phyloP scores from a whole-genome alignment of 1,284 basidiomycete species.

The Kwoniella shivajii region DNA sequence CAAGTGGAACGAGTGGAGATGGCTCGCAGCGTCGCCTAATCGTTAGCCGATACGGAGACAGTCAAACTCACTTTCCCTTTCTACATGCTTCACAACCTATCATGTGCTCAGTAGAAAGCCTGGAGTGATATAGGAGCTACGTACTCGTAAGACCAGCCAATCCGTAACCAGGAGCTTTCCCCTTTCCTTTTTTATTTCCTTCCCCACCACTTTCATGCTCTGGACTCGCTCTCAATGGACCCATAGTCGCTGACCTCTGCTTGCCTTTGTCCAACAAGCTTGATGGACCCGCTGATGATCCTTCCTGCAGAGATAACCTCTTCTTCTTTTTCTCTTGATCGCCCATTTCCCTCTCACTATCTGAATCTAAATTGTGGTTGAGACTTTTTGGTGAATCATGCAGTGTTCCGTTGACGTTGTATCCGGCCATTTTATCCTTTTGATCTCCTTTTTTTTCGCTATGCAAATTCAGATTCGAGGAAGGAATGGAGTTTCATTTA shows the following conservation, averaged over 20 bases:
- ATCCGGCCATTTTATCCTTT: slow-evolving; percentile 1
- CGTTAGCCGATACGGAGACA: not conserved
- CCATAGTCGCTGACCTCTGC: slow-evolving; percentile 1
- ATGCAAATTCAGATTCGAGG: not conserved
- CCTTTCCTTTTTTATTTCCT: slow-evolving; percentile 6
- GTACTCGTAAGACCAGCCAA: slow-evolving; percentile 18
- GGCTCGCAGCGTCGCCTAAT: slow-evolving; percentile 48
- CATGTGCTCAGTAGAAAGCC: not conserved
- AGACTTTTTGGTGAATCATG: not conserved
- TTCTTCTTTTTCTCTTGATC: slow-evolving; percentile 11
- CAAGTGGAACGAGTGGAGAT: slow-evolving; percentile 43
- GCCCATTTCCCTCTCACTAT: not conserved
- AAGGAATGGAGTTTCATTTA: not conserved
- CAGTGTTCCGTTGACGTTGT: not conserved
- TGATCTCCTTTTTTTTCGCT: no score
- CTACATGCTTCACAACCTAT: slow-evolving; percentile 27
- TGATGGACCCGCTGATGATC: not conserved
- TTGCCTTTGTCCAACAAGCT: slow-evolving; percentile 3
- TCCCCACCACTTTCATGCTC: slow-evolving; percentile 11
- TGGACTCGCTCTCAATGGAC: slow-evolving; percentile 3
- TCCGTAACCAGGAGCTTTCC: not conserved
- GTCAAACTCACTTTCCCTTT: slow-evolving; percentile 25
- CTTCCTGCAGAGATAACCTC: slow-evolving; percentile 9
- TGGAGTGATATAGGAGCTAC: not conserved
- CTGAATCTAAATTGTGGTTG: not conserved